These are phyloP conservation scores for Taiwanofungus camphoratus DNA, from an alignment of 1,284 basidiomycete genomes.

Conservation along the genomic window DNA sequence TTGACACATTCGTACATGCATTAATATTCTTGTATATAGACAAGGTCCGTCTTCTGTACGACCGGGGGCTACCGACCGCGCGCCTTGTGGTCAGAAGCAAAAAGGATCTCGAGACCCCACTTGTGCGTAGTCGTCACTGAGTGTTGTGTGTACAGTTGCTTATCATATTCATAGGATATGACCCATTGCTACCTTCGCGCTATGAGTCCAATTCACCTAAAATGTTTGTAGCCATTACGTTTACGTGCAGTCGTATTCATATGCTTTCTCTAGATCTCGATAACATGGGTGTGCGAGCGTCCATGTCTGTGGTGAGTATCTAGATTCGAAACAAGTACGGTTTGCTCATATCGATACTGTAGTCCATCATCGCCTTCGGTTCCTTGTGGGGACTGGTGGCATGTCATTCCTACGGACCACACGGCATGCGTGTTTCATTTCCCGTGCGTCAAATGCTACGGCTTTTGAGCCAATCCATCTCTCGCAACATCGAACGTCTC, in stretches of 20 bases:
- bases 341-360: not conserved
- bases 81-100: conserved; percentile 66
- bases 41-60: conserved; percentile 80
- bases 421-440: conserved; percentile 83
- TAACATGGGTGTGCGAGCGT: conserved; percentile 80
- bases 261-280: conserved; percentile 46
- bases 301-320: conserved; percentile 71
- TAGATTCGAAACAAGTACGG: not conserved
- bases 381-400: conserved; percentile 83
- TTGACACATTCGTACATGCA: not conserved
- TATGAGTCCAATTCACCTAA: conserved; percentile 87
- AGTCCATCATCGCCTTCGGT: conserved; percentile 84
- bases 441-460: conserved; percentile 80
- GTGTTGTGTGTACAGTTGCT: not conserved
- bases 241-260: conserved; percentile 6
- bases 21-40: conserved; percentile 33
- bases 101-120: conserved; percentile 65
- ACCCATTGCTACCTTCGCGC: conserved; percentile 83
- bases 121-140: conserved; percentile 42
- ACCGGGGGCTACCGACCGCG: conserved; percentile 73
- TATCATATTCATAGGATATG: conserved; percentile 54
- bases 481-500: conserved; percentile 78
- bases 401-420: conserved; percentile 76
- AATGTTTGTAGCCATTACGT: conserved; percentile 46
- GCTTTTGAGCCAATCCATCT: conserved; percentile 79